Base-by-base conservation (phyloP, 163 green algal species). In the Smithsoniella earleae region DNA sequence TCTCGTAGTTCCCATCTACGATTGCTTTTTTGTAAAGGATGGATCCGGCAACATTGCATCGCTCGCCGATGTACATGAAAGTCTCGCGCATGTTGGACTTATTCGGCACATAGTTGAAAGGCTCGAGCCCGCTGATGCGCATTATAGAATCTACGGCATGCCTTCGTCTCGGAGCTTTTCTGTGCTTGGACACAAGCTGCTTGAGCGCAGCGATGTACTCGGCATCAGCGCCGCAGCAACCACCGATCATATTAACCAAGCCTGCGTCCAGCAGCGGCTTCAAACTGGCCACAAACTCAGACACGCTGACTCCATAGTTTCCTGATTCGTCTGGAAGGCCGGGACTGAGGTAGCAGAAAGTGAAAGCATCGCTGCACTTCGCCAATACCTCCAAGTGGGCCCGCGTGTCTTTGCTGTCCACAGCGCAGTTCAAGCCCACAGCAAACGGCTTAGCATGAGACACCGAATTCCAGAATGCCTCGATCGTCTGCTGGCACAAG, bases 271-370 rank as follows among this genome's bases (percentile, higher is more conserved):
- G 88, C 82, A 98, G 97, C 4, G 91, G 89, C 27, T 84, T 76
- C 49, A 97, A 84, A 45, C 96, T 90, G 75, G 95, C 87, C 27
- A 88, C 91, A 88, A 98, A 97, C 77, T 95, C 92, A 1, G 66
- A 8, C 3, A 81, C 85, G 78, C 92, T 96, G 84, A 98, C 89
- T 83, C 98, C 93, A 75, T 98, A 98, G 4, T 92, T 91, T 43
- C 93, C 93, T 89, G 97, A 96, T 66, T 90, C 92, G 76, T 98
- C 98, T 66, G 93, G 93, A 77, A 98, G 84, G 37, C 93, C 93
- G 6, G 93, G 93, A 76, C 97, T 98, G 62, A 93, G 93, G 86
- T 98, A 98, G 85, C 86, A 95, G 80, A 97, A 95, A 66, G 98
- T 90, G 73, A 86, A 96, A 85, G 90, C 96, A 82, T 98, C 91